Base-by-base conservation (phyloP, 2,329 filamentous ascomycete species). In the Colletotrichum karsti region DNA sequence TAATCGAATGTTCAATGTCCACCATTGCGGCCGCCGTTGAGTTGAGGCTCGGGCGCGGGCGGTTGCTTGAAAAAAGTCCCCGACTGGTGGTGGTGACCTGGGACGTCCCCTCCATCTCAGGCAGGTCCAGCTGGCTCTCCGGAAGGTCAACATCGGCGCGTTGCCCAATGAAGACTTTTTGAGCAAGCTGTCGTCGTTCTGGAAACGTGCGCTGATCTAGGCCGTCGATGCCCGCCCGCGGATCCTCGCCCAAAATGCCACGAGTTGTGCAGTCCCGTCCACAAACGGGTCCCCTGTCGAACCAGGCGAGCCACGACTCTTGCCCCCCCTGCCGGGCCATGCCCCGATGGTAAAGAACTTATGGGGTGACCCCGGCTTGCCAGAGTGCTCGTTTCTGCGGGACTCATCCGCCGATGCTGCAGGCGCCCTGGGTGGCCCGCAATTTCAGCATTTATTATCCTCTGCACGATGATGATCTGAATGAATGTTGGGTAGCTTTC, bases 211-310 rank as follows among this genome's bases (percentile, higher is more conserved):
- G 57, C 39, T 54, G 63, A 56, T 62, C 63, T 55, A 46, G 30
- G 35, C 48, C n/a, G 48, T 24, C 33, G 48, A 62, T 24, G 24
- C 10, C 22, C 39, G 22, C 18, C 20, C 37, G 28, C 39, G 26
- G 39, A 54, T 61, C 46, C 56, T 48, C 55, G 56, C 46, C 33
- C 48, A 37, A 30, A 66, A 62, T 54, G 57, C 57, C 56, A 55
- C 48, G 41, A 66, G 57, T 66, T 66, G 57, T 50, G 63, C 63
- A 62, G n/a, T 48, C 50, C 57, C 63, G 28, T 50, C 48, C 57
- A 61, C 57, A 66, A 62, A 53, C 55, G 55, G 55, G n/a, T 20
- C 20, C 62, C 55, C 20, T 30, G 42, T 44, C 64, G 37, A 54
- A 12, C 33, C 41, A 55, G 37, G 24, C 63, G 24, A 51, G 58